Evolutionary conservation across 495 filamentous ascomycete genomes (phyloP), one percentile per base, ranked within the genome.

Genomic region (Penicillium crystallinum): DNA sequence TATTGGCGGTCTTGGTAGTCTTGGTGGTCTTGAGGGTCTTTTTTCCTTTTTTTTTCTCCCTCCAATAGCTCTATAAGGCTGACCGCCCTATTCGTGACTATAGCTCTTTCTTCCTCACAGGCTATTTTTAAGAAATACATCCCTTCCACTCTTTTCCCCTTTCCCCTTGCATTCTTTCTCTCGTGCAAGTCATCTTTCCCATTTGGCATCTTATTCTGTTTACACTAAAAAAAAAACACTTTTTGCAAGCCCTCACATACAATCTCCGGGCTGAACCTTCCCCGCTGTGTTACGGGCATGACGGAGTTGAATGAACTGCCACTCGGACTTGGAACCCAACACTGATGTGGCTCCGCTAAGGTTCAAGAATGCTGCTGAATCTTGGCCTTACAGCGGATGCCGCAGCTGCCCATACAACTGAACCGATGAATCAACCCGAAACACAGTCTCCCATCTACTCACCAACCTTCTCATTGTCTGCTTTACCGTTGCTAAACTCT

Each of bases 381-480:
- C 70, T 80, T 58, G 73, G 74, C 53, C 66, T 80, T 49, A 72
- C 77, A 61, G 77, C 77, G 57, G 70, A 78, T 62, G 77, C 74
- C 46, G 77, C 76, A 57, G 77, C 76, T 59, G 74, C 76, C 33
- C 83, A 85, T 59, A 72, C 77, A 46, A 76, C 77, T 66, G 82
- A 85, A 60, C 76, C 74, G 36, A 53, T 52, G 42, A 49, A 53
- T 23, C 22, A 71, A 49, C 46, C 74, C 60, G 68, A 72, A 46
- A 52, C 68, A 11, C 62, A 70, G 47, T 59, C 66, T 67, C 15
- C 57, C 66, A 66, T 47, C 59, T 73, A 59, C 59, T 71, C 67
- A 59, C 67, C 62, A 52, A 62, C 44, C 49, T 73, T 64, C 64
- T 79, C 57, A 40, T 76, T 65, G 60, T 74, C 56, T 66, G 68